These are phyloP conservation scores for Casuarina glauca DNA, from an alignment of 306 rosid species.

Conservation along the genomic window DNA sequence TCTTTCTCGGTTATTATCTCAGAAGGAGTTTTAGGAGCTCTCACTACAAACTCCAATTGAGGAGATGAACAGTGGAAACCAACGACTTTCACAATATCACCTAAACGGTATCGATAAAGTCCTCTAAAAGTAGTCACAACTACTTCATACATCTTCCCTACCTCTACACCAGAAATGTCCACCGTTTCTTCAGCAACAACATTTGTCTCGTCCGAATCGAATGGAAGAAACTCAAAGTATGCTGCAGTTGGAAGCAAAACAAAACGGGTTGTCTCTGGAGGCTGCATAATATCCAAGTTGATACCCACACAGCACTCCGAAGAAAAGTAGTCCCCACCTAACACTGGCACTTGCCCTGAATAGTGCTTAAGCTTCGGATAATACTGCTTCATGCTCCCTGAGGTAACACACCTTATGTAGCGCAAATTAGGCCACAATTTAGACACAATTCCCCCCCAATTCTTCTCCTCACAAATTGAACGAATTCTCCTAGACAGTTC, in stretches of 20 bases:
- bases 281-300: conserved; percentile 54
- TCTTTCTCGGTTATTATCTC: conserved; percentile 62
- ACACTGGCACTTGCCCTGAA: conserved; percentile 55
- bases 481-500: conserved; percentile 51
- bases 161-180: conserved; percentile 44
- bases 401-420: conserved; percentile 54
- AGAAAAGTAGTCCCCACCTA: conserved; percentile 64
- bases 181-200: conserved; percentile 40
- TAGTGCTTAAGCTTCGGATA: conserved; percentile 50
- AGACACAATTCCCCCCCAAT: conserved; percentile 51
- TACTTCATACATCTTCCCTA: conserved; percentile 75
- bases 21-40: conserved; percentile 48
- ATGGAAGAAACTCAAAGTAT: conserved; percentile 79
- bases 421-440: conserved; percentile 58
- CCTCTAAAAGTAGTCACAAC: conserved; percentile 62
- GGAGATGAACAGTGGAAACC: conserved; percentile 62
- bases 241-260: conserved; percentile 63
- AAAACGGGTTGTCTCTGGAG: conserved; percentile 51
- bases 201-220: conserved; percentile 35
- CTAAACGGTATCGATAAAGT: conserved; percentile 59
- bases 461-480: conserved; percentile 36
- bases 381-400: conserved; percentile 68
- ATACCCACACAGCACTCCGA: conserved; percentile 64
- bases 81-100: conserved; percentile 61
- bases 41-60: conserved; percentile 54